Evolutionary conservation across 2,329 filamentous ascomycete species (phyloP).

Genomic region (Bipolaris victoriae): DNA sequence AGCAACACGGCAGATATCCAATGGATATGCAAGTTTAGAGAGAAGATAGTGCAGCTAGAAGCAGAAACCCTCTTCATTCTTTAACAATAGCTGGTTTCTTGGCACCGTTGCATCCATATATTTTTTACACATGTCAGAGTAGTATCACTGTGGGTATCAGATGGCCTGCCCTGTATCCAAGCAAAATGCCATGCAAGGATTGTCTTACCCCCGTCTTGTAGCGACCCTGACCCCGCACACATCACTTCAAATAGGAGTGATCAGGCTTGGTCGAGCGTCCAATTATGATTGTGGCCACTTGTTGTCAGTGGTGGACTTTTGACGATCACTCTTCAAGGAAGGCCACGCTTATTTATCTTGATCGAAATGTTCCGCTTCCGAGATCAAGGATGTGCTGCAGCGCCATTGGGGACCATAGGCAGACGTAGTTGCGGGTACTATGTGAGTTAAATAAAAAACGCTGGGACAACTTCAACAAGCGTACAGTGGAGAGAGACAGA

Average conservation of each 20-base stretch:
- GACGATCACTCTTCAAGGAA: neutral
- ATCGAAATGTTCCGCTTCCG: no score
- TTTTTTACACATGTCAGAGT: neutral
- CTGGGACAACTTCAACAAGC: neutral
- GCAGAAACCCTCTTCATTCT: neutral
- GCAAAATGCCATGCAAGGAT: neutral
- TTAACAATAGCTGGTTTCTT: no score
- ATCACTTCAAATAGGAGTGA: no score
- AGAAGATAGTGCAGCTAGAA: neutral
- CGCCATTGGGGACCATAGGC: neutral
- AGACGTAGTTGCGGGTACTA: neutral
- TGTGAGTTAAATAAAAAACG: neutral
- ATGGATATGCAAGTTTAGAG: neutral
- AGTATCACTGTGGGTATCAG: neutral
- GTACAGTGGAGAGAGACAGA: neutral
- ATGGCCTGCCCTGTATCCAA: neutral
- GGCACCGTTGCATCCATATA: neutral
- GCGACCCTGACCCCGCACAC: neutral
- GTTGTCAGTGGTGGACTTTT: no score
- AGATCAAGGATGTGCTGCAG: neutral
- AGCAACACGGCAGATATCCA: neutral
- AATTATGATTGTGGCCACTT: no score
- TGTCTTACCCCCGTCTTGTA: neutral
- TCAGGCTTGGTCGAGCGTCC: no score
- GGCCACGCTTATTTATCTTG: neutral